Percentiles rank a stretch among this genome's conserved stretches.
These are phyloP conservation scores for Gentiana straminea DNA, from an alignment of 257 asterid genomes.

Conservation along the genomic window DNA sequence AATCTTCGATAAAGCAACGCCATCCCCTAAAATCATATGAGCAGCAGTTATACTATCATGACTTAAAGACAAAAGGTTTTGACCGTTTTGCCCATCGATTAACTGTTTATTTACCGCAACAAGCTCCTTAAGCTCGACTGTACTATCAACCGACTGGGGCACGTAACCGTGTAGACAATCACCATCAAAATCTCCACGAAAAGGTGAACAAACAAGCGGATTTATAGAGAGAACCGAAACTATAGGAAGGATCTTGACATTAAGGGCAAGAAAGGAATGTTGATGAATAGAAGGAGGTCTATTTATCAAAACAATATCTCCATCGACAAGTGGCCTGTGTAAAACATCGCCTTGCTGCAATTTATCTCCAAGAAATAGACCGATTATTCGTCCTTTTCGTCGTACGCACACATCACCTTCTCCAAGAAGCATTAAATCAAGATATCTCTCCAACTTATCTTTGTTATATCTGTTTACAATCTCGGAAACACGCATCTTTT, in stretches of 20 bases:
- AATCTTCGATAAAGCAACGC: constrained; percentile 42
- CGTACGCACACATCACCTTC: constrained; percentile 40
- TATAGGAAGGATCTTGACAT: constrained; percentile 63
- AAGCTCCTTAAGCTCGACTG: constrained; percentile 78
- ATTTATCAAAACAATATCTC: constrained; percentile 71
- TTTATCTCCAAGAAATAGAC: constrained; percentile 47
- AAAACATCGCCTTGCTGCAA: constrained; percentile 61
- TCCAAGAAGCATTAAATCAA: constrained; percentile 41
- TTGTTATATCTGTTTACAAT: constrained; percentile 43
- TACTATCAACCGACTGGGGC: constrained; percentile 66
- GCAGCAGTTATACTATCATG: constrained; percentile 96
- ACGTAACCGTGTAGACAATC: constrained; percentile 94
- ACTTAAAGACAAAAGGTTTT: constrained; percentile 59
- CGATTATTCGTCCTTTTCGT: constrained; percentile 40
- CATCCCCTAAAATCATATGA: constrained; percentile 53
- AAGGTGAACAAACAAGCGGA: constrained; percentile 78
- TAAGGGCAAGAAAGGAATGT: constrained; percentile 77
- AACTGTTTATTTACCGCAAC: constrained; percentile 57
- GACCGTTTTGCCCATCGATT: constrained; percentile 72
- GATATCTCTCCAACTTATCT: constrained; percentile 37
- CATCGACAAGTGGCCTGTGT: constrained; percentile 64
- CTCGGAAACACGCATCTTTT: constrained; percentile 50
- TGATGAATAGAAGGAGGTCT: constrained; percentile 98
- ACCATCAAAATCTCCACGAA: constrained; percentile 96
- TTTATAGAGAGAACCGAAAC: constrained; percentile 56